Evolutionary conservation across 805 yeast genomes (phyloP), one percentile per base, ranked within the genome.

Genomic region (Yarrowia phangngaensis): DNA sequence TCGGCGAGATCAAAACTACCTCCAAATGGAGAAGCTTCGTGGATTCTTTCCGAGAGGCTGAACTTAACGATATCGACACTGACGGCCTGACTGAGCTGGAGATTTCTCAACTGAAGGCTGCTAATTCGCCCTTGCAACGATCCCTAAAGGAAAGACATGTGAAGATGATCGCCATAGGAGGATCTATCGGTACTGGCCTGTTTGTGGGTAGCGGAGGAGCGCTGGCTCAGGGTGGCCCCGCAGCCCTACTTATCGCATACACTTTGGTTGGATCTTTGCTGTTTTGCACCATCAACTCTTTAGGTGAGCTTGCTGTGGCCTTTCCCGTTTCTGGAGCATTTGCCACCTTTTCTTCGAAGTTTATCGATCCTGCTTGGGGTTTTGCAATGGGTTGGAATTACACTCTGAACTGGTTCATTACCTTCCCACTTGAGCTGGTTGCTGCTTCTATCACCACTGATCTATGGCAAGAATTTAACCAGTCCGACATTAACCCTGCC

Each of bases 341-440:
- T 60, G 75, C 78, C 43, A 71, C 76, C 52, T 80, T 74, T 62
- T 75, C 80, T 53, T 70, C 78, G 43, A 68, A 86, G 55, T 73
- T 80, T 55, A 69, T 80, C 28, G 86, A 81, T 53, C 80, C 81
- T 8, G 76, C 83, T 14, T 69, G 80, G 61, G 86, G 86, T 1
- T 82, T 82, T 58, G 78, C 86, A 35, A 76, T 80, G 61, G 84
- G 84, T 29, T 78, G 83, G 84, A 79, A 79, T 60, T 82, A 82
- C 58, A 76, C 76, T 51, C 62, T 81, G 54, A 82, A 78, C 61
- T 77, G 79, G 79, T 64, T 80, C 15, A 79, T 80, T 35, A 71
- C 80, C 15, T 67, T 80, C 50, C 87, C 88, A 0, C 67, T 80
- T 50, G 88, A 82, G 59, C 68, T 82, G 36, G 79, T 78, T 26